Conservation (phyloP, 352 stramenopile species). For the Blastocystis hominis region DNA sequence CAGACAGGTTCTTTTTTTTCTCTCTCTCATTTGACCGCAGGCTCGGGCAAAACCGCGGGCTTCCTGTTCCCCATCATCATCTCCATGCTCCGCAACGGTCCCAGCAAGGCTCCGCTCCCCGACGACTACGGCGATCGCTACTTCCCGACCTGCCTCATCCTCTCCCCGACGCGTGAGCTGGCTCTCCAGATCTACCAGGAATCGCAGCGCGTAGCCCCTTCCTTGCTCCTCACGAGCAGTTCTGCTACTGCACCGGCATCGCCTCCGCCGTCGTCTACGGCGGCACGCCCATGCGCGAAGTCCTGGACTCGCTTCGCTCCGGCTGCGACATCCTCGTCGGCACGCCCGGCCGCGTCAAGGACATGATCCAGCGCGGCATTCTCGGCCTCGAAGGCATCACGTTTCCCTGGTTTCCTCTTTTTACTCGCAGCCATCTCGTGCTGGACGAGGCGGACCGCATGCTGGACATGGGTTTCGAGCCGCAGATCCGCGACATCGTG, state of each 20-base stretch:
- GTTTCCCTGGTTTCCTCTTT: conserved; percentile 58
- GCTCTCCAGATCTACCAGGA: conserved; percentile 88
- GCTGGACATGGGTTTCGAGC: conserved; percentile 99
- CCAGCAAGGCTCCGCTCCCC: conserved; percentile 59
- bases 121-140: conserved; percentile 57
- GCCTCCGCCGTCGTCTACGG: conserved; percentile 85
- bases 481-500: conserved; percentile 94
- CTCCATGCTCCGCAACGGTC: conserved; percentile 80
- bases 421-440: conserved; percentile 71
- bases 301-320: conserved; percentile 71
- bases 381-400: conserved; percentile 79
- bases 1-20: conserved; percentile 73
- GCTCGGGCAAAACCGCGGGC: conserved; percentile 86
- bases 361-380: conserved; percentile 85
- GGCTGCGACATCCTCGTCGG: conserved; percentile 91
- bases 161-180: conserved; percentile 85
- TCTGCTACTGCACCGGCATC: conserved; percentile 88
- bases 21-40: conserved; percentile 58
- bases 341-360: conserved; percentile 88
- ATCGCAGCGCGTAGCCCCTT: conserved; percentile 63
- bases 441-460: conserved; percentile 98
- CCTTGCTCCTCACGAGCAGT: conserved; percentile 64
- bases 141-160: conserved; percentile 79
- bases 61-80: conserved; percentile 92
- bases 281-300: conserved; percentile 76